These are phyloP conservation scores for Tylopilus sp. DNA, from an alignment of 768 basidiomycete genomes.

Conservation along the genomic window DNA sequence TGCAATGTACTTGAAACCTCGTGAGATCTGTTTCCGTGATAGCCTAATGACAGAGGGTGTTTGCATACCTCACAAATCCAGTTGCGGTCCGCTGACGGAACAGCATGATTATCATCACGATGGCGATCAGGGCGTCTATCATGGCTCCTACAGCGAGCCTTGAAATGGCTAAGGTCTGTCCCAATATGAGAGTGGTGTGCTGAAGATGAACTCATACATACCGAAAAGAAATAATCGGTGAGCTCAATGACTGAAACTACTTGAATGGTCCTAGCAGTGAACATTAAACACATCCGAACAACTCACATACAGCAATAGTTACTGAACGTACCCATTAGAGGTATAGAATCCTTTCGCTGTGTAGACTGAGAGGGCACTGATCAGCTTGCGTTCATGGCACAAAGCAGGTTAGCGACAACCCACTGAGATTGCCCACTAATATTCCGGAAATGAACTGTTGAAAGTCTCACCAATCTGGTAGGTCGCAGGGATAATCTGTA, in stretches of 20 bases:
- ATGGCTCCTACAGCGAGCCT: not conserved
- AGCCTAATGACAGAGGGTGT: too few relatives aligned
- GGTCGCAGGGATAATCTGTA: not conserved
- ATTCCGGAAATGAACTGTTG: not conserved
- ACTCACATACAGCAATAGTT: not conserved
- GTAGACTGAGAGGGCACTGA: not conserved
- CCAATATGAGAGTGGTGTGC: not conserved
- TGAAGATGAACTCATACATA: not conserved
- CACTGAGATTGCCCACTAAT: constrained; percentile 2
- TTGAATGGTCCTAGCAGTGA: not conserved
- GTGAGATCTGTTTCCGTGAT: not conserved
- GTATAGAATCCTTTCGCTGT: not conserved
- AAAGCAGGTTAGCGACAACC: not conserved
- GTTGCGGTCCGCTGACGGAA: not conserved
- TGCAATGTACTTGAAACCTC: constrained; percentile 1
- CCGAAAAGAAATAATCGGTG: not conserved
- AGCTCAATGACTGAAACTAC: not conserved
- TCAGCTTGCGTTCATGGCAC: not conserved
- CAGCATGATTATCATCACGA: constrained; percentile 10
- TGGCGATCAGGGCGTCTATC: constrained; percentile 7
- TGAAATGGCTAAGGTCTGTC: not conserved
- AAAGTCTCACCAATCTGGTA: constrained; percentile 9
- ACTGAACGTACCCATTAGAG: constrained; percentile 9
- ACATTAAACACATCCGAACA: not conserved
- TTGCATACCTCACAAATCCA: not conserved